A percentile compares a stretch with the other conserved stretches of the same genome.
phyloP scores from a whole-genome alignment of 2,329 filamentous ascomycete genomes.

The Botrytis squamosa region DNA sequence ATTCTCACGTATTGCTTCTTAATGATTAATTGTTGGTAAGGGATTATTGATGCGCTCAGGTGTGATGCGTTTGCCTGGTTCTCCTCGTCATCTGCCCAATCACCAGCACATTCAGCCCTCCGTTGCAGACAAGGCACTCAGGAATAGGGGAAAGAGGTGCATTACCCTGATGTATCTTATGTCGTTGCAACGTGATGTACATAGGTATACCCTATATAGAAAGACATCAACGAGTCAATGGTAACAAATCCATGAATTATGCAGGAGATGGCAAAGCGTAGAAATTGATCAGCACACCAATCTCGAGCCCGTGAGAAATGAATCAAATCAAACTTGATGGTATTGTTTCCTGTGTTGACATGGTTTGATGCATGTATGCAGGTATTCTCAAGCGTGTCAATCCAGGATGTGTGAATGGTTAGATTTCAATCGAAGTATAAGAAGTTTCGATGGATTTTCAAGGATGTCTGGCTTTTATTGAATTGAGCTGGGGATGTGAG shows the following conservation, averaged over 20 bases:
- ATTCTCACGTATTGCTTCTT: neutral
- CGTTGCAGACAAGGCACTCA: neutral
- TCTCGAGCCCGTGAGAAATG: neutral
- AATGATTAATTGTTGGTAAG: neutral
- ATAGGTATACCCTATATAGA: neutral
- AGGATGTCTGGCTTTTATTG: conserved; percentile 11
- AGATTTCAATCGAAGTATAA: conserved; percentile 1
- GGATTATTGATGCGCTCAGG: neutral
- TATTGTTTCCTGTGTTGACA: conserved; percentile 12
- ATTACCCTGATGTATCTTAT: neutral
- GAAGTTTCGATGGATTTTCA: conserved; percentile 1
- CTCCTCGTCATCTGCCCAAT: neutral
- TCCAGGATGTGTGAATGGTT: conserved; percentile 15
- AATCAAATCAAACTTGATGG: neutral
- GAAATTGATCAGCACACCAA: neutral
- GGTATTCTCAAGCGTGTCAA: conserved; percentile 2
- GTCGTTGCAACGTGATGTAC: conserved; percentile 3
- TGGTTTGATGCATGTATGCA: conserved; percentile 16
- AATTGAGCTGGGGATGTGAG: neutral
- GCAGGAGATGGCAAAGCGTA: neutral
- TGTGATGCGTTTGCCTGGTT: neutral
- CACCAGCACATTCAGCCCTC: neutral
- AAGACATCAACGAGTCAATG: neutral
- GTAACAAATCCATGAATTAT: neutral
- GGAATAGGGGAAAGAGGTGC: conserved; percentile 1